phyloP scores from a whole-genome alignment of 257 asterid genomes.

The Lycium ferocissimum region DNA sequence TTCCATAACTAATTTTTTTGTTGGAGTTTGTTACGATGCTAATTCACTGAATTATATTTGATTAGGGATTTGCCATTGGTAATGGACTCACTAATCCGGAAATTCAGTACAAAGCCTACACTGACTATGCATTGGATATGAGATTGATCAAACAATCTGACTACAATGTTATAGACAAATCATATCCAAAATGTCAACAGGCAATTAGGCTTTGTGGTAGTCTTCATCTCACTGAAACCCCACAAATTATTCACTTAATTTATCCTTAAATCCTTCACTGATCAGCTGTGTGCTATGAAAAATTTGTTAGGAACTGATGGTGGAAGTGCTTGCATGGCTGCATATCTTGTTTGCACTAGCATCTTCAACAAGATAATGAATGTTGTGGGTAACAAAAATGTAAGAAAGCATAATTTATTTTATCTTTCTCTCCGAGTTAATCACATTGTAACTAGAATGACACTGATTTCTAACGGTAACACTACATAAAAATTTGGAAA shows the following conservation, averaged over 20 bases:
- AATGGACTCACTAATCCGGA: constrained; percentile 42
- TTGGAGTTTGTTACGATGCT: neutral
- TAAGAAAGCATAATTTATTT: constrained; percentile 35
- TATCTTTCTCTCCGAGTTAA: neutral
- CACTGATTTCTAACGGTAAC: too few species aligned
- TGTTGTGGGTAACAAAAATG: constrained; percentile 50
- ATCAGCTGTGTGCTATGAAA: neutral
- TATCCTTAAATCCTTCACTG: neutral
- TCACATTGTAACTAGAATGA: too few species aligned
- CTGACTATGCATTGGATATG: constrained; percentile 54
- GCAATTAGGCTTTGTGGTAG: constrained; percentile 36
- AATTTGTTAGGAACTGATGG: constrained; percentile 47
- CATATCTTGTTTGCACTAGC: constrained; percentile 53
- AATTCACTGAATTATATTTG: neutral
- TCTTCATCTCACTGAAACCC: neutral
- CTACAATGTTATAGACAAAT: constrained; percentile 31
- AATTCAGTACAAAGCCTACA: constrained; percentile 52
- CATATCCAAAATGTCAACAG: constrained; percentile 15
- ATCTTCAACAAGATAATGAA: constrained; percentile 55
- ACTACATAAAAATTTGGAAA: too few species aligned
- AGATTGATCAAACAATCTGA: constrained; percentile 39
- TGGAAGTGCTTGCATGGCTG: constrained; percentile 51
- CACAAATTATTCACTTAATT: neutral
- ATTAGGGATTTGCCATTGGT: constrained; percentile 35
- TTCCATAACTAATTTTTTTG: neutral